Percentiles rank a stretch among this genome's conserved stretches.
Conservation (phyloP, 2,329 filamentous ascomycete species). For the Septoria linicola region DNA sequence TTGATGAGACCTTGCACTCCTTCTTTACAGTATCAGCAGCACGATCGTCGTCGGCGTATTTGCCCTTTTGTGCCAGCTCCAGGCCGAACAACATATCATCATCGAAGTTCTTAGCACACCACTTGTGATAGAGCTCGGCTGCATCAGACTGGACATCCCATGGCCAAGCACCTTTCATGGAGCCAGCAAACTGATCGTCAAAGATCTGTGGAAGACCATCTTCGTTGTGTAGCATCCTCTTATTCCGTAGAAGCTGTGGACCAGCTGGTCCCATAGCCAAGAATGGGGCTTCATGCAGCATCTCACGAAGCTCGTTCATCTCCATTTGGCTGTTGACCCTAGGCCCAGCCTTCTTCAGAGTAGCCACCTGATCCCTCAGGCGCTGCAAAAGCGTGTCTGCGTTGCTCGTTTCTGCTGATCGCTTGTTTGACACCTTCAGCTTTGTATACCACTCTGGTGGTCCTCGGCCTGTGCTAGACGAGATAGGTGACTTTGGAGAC, state of each 20-base stretch:
- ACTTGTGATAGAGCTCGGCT: slow-evolving; percentile 48
- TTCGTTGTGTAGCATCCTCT: slow-evolving; percentile 40
- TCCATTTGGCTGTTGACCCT: background rate
- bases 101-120: slow-evolving; percentile 45
- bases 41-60: slow-evolving; percentile 20
- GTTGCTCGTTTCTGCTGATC: slow-evolving; percentile 10
- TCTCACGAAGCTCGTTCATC: slow-evolving; percentile 38
- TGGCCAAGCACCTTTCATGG: slow-evolving; percentile 39
- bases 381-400: slow-evolving; percentile 14
- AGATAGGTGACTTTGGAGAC: slow-evolving; percentile 1
- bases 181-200: slow-evolving; percentile 23
- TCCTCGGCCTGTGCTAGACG: background rate
- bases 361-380: slow-evolving; percentile 14
- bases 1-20: slow-evolving; percentile 31
- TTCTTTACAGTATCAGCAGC: slow-evolving; percentile 29
- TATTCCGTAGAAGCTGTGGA: slow-evolving; percentile 35
- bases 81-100: slow-evolving; percentile 48
- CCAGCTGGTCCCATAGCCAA: slow-evolving; percentile 32
- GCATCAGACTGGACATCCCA: slow-evolving; percentile 51
- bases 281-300: slow-evolving; percentile 44
- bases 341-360: slow-evolving; percentile 7
- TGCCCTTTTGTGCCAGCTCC: slow-evolving; percentile 35
- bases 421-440: background rate
- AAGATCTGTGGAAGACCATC: slow-evolving; percentile 47
- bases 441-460: slow-evolving; percentile 28